Evolutionary conservation across 306 rosid species (phyloP), one percentile per base, ranked within the genome.

Genomic region (Cucurbita moschata): DNA sequence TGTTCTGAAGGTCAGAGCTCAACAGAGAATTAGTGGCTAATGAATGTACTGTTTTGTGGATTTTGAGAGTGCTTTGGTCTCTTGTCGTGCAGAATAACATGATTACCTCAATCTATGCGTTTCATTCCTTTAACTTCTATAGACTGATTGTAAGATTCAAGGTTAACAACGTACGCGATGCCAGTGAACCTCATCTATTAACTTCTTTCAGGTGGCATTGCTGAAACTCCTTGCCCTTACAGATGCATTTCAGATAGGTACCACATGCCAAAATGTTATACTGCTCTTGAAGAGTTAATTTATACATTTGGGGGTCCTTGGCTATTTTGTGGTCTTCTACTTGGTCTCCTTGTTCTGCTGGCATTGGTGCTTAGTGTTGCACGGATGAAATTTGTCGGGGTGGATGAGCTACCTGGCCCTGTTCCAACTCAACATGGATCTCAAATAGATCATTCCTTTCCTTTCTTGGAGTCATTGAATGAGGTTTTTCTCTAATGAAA

Each of bases 231-330:
- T 59, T 95, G 99, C 79, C 99, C 99, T 62, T 95, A 89, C 83
- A 81, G 56, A 84, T 95, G 99, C 83, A 61, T 95, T 81, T 89
- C 97, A 52, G 97, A 95, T 75, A 85, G 96, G 89, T 95, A 95
- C 83, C 97, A 89, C 83, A 82, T 95, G 99, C 99, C 99, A 10
- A 57, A 89, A 76, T 95, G 99, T 80, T 95, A 88, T 75, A 95
- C 99, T 2, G 96, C 97, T 47, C 96, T 91, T 58, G 99, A 95
- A 82, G 99, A 95, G 83, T 85, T 95, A 83, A 85, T 95, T 71
- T 88, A 89, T 78, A 95, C 96, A 65, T 95, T 95, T 81, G 99
- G 99, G 26, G 97, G 99, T 68, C 99, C 99, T 39, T 95, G 97
- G 99, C 73, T 89, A 64, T 95, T 95, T 75, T 92, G 96, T 77